Base-by-base conservation (phyloP, 2,329 filamentous ascomycete species). In the Xylariaceae sp. region DNA sequence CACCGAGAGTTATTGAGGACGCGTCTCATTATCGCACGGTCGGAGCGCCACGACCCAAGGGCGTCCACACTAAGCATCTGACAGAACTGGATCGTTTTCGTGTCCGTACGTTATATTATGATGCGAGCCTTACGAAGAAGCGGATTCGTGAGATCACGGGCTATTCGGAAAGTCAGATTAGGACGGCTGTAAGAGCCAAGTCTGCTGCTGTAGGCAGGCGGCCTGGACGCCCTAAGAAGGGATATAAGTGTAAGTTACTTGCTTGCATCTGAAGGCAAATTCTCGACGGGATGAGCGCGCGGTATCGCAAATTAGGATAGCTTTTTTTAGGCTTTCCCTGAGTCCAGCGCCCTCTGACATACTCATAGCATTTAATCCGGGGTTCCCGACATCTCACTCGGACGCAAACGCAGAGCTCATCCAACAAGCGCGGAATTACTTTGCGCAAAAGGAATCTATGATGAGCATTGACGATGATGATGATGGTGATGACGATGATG, bases 61-160 rank as follows among this genome's bases (percentile, higher is more conserved):
- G 61, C 13, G 40, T 67, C 26, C 63, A 67, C 45, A 67, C 64
- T 15, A 67, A 67, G 40, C 65, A 67, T 40, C 57, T 68, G 26
- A 67, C 64, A 4, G 63, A 65, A 53, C 46, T 60, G 2, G 63
- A 68, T 27, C 62, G 65, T 40, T 66, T 67, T 51, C 50, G 65
- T 15, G 60, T 67, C 21, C 65, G 65, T 45, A 66, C 62, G 10
- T 57, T 68, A n/a, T 67, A 68, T 44, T 66, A 62, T 41, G 65
- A 67, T 46, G 65, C 65, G 24, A 41, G 42, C 30, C 32, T 66
- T 39, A 60, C 59, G 21, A 61, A 63, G 42, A 57, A 49, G 27
- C 64, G 62, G 46, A 67, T 68, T 32, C 48, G 57, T 24, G 57
- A 64, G 50, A 58, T 68, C 51, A 68, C 66, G 8, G 64, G 64